Conservation (phyloP, 179 eudicot genomes). For the Kewa caespitosa region DNA sequence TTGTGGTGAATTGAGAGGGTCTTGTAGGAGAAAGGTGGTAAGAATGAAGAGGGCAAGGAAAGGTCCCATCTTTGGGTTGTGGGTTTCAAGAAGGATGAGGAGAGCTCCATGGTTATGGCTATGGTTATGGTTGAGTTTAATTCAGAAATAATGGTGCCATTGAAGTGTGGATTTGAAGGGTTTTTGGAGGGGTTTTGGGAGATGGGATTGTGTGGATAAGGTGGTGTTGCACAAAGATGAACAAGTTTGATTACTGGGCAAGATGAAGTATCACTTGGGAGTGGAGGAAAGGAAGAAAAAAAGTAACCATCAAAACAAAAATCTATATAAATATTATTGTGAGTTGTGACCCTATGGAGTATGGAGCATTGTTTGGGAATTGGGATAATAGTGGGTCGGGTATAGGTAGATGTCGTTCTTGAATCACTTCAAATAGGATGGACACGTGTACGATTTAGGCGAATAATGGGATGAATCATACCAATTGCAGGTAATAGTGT, state of each 20-base stretch:
- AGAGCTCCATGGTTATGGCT: slow-evolving; percentile 59
- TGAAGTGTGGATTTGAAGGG: background rate
- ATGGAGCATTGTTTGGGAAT: background rate
- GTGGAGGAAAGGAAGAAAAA: background rate
- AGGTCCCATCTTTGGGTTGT: slow-evolving; percentile 46
- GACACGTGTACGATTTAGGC: too few species aligned
- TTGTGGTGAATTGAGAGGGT: slow-evolving; percentile 16
- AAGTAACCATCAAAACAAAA: too few species aligned
- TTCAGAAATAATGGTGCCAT: background rate
- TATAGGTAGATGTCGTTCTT: too few species aligned
- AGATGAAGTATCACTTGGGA: background rate
- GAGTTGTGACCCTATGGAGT: background rate
- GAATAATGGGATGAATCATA: too few species aligned
- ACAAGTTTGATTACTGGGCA: background rate
- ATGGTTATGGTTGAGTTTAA: background rate
- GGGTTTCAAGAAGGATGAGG: slow-evolving; percentile 63
- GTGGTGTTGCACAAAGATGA: slow-evolving; percentile 3
- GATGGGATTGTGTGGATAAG: slow-evolving; percentile 16
- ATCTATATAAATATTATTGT: too few species aligned
- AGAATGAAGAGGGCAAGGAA: slow-evolving; percentile 67
- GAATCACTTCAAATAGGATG: too few species aligned
- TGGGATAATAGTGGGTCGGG: background rate
- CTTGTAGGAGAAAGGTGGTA: slow-evolving; percentile 45
- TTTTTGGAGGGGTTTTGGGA: slow-evolving; percentile 18
- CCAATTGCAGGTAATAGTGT: too few species aligned